phyloP scores from a whole-genome alignment of 306 rosid species.

The Hylodesmum podocarpum region DNA sequence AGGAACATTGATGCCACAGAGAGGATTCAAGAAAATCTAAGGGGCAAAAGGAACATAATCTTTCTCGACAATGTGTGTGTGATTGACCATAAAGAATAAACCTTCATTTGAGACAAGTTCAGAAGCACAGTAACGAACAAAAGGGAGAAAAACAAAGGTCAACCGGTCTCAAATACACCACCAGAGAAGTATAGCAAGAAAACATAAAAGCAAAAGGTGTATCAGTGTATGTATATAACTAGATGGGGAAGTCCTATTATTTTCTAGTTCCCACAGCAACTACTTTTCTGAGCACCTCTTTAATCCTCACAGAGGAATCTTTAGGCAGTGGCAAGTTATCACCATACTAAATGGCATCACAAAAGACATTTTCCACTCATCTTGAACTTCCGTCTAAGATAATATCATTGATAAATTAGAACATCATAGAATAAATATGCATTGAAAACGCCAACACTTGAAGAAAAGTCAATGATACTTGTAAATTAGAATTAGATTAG shows the following conservation, averaged over 20 bases:
- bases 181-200: background rate
- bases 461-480: background rate
- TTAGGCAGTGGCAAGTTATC: conserved; percentile 74
- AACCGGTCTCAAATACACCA: conserved; percentile 3
- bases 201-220: background rate
- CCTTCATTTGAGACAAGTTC: background rate
- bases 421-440: background rate
- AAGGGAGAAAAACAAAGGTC: too few species aligned
- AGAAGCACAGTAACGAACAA: background rate
- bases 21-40: background rate
- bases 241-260: background rate
- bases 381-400: conserved; percentile 63
- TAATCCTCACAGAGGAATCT: conserved; percentile 76
- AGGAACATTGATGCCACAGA: background rate
- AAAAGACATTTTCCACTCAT: conserved; percentile 89
- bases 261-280: conserved; percentile 53
- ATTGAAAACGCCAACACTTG: background rate
- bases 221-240: background rate
- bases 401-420: conserved; percentile 8
- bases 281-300: conserved; percentile 69
- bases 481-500: conserved; percentile 35
- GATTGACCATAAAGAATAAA: background rate
- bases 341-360: conserved; percentile 88
- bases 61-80: too few species aligned
- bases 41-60: background rate